Conservation (phyloP, 2,329 filamentous ascomycete species). For the Triangularia setosa region DNA sequence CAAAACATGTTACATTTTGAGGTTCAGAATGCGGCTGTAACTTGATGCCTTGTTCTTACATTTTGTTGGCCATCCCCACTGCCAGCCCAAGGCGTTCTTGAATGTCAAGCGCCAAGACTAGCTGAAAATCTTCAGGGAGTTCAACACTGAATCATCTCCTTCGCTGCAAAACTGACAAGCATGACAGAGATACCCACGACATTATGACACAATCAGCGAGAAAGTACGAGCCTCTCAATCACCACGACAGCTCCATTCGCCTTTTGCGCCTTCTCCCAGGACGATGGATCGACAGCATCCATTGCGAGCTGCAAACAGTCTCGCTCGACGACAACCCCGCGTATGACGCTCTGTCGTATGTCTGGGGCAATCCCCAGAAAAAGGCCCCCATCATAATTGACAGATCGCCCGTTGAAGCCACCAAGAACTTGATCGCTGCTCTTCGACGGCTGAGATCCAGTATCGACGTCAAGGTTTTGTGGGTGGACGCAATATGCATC, state of each 20-base stretch:
- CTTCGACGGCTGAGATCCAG: conserved; percentile 8
- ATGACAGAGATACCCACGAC: not conserved
- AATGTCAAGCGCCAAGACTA: not conserved
- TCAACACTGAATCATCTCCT: not conserved
- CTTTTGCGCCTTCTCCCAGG: conserved; percentile 7
- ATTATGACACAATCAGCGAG: not conserved
- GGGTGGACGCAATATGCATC: conserved; percentile 6
- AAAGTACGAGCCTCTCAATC: not conserved
- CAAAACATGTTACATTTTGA: too few relatives aligned
- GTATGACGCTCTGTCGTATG: conserved; percentile 14
- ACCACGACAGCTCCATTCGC: conserved; percentile 6
- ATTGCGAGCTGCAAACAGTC: conserved; percentile 2
- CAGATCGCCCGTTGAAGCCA: not conserved
- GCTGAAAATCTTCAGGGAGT: not conserved
- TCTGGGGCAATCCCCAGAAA: conserved; percentile 10
- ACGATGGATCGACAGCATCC: not conserved
- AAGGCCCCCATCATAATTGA: not conserved
- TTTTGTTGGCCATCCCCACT: not conserved
- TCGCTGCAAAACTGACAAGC: not conserved
- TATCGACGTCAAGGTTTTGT: not conserved
- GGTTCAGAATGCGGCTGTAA: too few relatives aligned
- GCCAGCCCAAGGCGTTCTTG: not conserved
- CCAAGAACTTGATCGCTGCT: conserved; percentile 1
- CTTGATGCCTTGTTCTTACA: too few relatives aligned
- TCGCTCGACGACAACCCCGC: conserved; percentile 9